These are phyloP conservation scores for Leccinum broughii DNA, from an alignment of 768 basidiomycete genomes.

Conservation along the genomic window DNA sequence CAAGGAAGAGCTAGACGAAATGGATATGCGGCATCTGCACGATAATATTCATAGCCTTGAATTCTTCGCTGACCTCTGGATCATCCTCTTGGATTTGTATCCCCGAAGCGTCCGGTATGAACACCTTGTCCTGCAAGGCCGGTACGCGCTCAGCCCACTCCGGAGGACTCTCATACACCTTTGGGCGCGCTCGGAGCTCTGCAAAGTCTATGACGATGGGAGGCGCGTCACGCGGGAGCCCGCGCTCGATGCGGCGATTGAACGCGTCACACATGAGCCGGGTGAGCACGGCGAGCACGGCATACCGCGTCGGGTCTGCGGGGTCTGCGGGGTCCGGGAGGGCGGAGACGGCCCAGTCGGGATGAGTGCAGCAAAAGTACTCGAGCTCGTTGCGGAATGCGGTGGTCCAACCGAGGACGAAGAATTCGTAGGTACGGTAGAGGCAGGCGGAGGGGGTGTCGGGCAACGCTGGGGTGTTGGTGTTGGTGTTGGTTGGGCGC, in stretches of 20 bases:
- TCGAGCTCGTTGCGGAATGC: slow-evolving; percentile 15
- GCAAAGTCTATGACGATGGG: slow-evolving; percentile 14
- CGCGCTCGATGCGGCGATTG: slow-evolving; percentile 14
- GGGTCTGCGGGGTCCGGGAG: slow-evolving; percentile 5
- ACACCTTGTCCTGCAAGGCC: slow-evolving; percentile 1
- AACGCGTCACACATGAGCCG: slow-evolving; percentile 12
- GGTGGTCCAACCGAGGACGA: slow-evolving; percentile 12
- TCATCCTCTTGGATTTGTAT: background rate
- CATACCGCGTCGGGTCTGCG: slow-evolving; percentile 5
- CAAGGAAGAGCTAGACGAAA: slow-evolving; percentile 1
- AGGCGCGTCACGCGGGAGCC: slow-evolving; percentile 11
- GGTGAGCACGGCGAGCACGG: slow-evolving; percentile 9
- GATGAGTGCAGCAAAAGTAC: slow-evolving; percentile 11
- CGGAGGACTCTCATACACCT: slow-evolving; percentile 8
- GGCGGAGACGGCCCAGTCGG: slow-evolving; percentile 6
- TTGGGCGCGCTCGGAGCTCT: slow-evolving; percentile 10
- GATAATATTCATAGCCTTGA: slow-evolving; percentile 11
- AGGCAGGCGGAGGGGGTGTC: slow-evolving; percentile 8
- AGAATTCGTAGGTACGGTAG: slow-evolving; percentile 14
- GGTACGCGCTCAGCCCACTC: background rate
- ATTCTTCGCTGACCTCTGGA: slow-evolving; percentile 10
- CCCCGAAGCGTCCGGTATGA: slow-evolving; percentile 7
- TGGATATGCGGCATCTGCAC: slow-evolving; percentile 14
- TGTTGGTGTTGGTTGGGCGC: background rate
- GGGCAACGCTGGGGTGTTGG: background rate